phyloP scores from a whole-genome alignment of 2,329 filamentous ascomycete species.

The Fusarium floridanum region DNA sequence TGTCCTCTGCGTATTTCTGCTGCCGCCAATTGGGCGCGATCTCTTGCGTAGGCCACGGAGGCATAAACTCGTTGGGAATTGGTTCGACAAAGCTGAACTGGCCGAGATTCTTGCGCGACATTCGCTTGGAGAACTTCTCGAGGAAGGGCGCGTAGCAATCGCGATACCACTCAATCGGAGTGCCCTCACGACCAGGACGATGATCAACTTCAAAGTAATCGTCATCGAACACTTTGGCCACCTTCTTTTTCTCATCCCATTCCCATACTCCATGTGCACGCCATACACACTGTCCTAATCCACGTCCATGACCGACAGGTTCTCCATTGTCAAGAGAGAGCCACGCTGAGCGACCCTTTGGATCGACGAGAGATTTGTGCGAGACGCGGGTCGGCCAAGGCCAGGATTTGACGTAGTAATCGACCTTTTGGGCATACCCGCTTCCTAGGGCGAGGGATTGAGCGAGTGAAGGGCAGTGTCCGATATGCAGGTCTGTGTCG shows the following conservation, averaged over 20 bases:
- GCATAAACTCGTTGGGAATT: constrained; percentile 57
- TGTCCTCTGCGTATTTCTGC: constrained; percentile 47
- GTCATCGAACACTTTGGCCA: constrained; percentile 43
- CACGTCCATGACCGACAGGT: constrained; percentile 22
- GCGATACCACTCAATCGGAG: constrained; percentile 56
- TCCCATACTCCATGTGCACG: constrained; percentile 55
- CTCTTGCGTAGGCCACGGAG: constrained; percentile 49
- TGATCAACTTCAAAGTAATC: constrained; percentile 57
- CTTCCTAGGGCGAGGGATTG: constrained; percentile 57
- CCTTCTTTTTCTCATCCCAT: constrained; percentile 50
- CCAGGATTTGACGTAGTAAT: constrained; percentile 58
- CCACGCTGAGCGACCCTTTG: constrained; percentile 54
- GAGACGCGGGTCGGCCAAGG: constrained; percentile 55
- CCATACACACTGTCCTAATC: constrained; percentile 56
- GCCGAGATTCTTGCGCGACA: constrained; percentile 46
- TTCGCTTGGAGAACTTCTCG: constrained; percentile 51
- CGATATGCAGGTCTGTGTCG: constrained; percentile 58
- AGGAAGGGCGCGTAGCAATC: constrained; percentile 59
- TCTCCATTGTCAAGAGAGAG: constrained; percentile 40
- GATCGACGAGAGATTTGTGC: constrained; percentile 52
- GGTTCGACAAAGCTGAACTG: constrained; percentile 56
- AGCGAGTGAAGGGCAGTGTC: constrained; percentile 54
- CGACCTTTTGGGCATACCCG: constrained; percentile 53
- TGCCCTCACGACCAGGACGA: constrained; percentile 51
- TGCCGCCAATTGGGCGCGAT: constrained; percentile 13